Evolutionary conservation across 441 rosid species (phyloP).

Genomic region (Erodium texanum): DNA sequence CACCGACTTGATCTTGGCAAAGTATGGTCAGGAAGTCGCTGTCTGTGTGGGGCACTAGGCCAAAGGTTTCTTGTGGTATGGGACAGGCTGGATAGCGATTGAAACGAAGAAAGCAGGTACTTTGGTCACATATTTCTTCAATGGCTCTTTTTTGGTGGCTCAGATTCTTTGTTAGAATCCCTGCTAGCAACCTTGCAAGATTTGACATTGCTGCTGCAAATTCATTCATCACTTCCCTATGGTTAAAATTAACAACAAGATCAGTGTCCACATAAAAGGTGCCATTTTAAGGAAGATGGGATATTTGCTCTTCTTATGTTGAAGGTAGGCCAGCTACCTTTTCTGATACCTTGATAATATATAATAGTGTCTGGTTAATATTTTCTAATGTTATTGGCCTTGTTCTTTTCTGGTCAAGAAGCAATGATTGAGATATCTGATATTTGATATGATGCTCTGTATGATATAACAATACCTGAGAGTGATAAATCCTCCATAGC

Average conservation of each 20-base stretch:
- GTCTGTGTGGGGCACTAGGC: constrained; percentile 67
- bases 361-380: too few relatives aligned
- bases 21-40: constrained; percentile 60
- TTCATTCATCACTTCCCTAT: constrained; percentile 41
- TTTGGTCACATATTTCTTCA: constrained; percentile 35
- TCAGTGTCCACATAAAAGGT: background rate
- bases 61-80: constrained; percentile 30
- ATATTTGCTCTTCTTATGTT: background rate
- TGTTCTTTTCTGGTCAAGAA: background rate
- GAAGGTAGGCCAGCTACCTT: background rate
- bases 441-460: background rate
- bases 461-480: constrained; percentile 30
- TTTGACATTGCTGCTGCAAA: constrained; percentile 43
- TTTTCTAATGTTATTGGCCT: background rate
- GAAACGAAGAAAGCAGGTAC: constrained; percentile 51
- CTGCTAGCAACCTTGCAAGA: constrained; percentile 41
- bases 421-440: background rate
- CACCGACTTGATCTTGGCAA: constrained; percentile 60
- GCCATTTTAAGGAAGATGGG: background rate
- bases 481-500: constrained; percentile 36
- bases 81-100: constrained; percentile 56
- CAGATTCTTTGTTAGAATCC: constrained; percentile 37
- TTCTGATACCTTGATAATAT: background rate
- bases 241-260: background rate
- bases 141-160: constrained; percentile 22